Evolutionary conservation across 2,329 filamentous ascomycete genomes (phyloP).

Genomic region (Fusarium sp.): DNA sequence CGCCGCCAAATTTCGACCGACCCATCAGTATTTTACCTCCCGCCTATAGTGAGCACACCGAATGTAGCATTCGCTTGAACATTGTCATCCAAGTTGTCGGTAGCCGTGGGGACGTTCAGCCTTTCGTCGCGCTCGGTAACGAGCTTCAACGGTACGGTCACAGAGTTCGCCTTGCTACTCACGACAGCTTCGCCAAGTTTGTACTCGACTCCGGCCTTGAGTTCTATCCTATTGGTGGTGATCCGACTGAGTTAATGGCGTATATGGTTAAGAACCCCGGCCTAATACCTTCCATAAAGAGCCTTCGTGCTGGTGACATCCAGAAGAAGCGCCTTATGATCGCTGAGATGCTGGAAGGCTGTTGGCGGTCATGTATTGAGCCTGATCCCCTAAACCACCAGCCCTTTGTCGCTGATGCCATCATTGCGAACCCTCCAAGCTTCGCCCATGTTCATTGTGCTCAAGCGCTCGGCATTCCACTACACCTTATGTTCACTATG

Average conservation of each 20-base stretch:
- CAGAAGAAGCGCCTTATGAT: slow-evolving; percentile 45
- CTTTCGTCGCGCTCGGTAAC: not conserved
- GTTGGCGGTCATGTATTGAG: slow-evolving; percentile 45
- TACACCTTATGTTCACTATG: no score
- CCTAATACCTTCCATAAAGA: slow-evolving; percentile 45
- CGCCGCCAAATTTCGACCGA: no score
- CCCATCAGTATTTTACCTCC: no score
- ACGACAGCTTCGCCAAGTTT: slow-evolving; percentile 3
- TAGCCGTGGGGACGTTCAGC: no score
- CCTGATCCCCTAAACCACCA: not conserved
- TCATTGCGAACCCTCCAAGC: no score
- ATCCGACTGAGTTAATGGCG: slow-evolving; percentile 24
- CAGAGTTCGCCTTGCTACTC: slow-evolving; percentile 20
- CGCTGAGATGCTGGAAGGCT: slow-evolving; percentile 45
- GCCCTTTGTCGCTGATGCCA: no score
- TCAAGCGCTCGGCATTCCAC: no score
- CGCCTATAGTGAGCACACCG: no score
- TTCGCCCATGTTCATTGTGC: no score
- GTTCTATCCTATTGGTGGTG: slow-evolving; percentile 19
- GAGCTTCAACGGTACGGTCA: slow-evolving; percentile 17
- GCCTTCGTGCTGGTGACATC: slow-evolving; percentile 44
- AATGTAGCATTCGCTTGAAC: no score
- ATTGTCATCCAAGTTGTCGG: no score
- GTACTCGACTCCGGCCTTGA: not conserved
- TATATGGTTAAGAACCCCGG: slow-evolving; percentile 50